Evolutionary conservation across 495 filamentous ascomycete genomes (phyloP).

Genomic region (Penicillium desertorum): DNA sequence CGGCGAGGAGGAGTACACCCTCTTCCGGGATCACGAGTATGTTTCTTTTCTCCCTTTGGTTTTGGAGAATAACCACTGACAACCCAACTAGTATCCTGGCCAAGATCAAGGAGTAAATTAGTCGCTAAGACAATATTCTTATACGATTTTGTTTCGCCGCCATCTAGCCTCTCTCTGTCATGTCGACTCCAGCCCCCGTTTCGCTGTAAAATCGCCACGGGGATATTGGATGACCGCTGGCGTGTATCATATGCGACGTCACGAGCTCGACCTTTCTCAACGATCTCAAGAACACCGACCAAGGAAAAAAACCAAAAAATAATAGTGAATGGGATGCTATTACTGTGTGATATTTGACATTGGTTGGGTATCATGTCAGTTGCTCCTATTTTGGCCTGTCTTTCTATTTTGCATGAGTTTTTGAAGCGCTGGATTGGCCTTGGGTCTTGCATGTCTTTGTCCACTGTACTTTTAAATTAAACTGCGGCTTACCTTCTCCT

Average conservation of each 20-base stretch:
- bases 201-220: slow-evolving; percentile 20
- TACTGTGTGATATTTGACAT: slow-evolving; percentile 1
- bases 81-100: slow-evolving; percentile 62
- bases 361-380: background rate
- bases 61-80: slow-evolving; percentile 26
- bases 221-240: slow-evolving; percentile 13
- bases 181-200: background rate
- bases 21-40: slow-evolving; percentile 97
- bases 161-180: slow-evolving; percentile 13
- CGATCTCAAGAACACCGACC: slow-evolving; percentile 25
- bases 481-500: slow-evolving; percentile 22
- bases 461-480: slow-evolving; percentile 41
- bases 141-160: slow-evolving; percentile 24
- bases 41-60: slow-evolving; percentile 30
- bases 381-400: slow-evolving; percentile 19
- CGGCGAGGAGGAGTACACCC: slow-evolving; percentile 90
- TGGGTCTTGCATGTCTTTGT: slow-evolving; percentile 44
- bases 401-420: slow-evolving; percentile 36
- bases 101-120: slow-evolving; percentile 81
- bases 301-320: slow-evolving; percentile 26
- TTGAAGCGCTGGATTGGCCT: slow-evolving; percentile 47
- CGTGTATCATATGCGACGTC: slow-evolving; percentile 45
- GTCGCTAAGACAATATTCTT: slow-evolving; percentile 9
- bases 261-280: slow-evolving; percentile 34
- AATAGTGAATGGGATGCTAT: slow-evolving; percentile 10